Percentiles rank a stretch among this genome's conserved stretches.
These are phyloP conservation scores for Castanea mollissima DNA, from an alignment of 306 rosid genomes.

Conservation along the genomic window DNA sequence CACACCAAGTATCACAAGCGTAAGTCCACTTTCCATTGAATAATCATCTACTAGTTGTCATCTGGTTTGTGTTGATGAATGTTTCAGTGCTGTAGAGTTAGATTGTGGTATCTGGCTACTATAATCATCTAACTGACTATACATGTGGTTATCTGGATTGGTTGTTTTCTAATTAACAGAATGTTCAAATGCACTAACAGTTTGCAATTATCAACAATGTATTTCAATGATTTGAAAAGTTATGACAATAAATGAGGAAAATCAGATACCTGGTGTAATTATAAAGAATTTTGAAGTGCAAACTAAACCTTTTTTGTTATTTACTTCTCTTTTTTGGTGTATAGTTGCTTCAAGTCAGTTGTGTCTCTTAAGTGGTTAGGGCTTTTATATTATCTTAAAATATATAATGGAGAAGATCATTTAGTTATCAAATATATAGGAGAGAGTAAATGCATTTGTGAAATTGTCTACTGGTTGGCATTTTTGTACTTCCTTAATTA, in stretches of 20 bases:
- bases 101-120: background rate
- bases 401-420: background rate
- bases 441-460: too few relatives aligned
- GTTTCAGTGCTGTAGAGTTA: background rate
- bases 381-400: background rate
- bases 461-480: background rate
- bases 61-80: slow-evolving; percentile 15
- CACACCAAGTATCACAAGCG: slow-evolving; percentile 99
- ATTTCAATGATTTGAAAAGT: background rate
- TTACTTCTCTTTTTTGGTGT: background rate
- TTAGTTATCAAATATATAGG: too few relatives aligned
- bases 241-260: background rate
- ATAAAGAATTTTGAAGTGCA: background rate
- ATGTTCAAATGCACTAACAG: background rate
- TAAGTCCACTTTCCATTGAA: slow-evolving; percentile 50
- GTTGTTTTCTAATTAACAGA: too few relatives aligned
- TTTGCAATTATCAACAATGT: background rate
- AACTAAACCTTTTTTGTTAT: background rate
- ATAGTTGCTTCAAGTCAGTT: background rate
- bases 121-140: background rate
- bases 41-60: background rate
- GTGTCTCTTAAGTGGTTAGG: background rate
- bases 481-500: background rate
- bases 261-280: background rate
- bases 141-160: background rate